These are phyloP conservation scores for Coniochaeta sp. DNA, from an alignment of 2,329 filamentous ascomycete genomes.

Conservation along the genomic window DNA sequence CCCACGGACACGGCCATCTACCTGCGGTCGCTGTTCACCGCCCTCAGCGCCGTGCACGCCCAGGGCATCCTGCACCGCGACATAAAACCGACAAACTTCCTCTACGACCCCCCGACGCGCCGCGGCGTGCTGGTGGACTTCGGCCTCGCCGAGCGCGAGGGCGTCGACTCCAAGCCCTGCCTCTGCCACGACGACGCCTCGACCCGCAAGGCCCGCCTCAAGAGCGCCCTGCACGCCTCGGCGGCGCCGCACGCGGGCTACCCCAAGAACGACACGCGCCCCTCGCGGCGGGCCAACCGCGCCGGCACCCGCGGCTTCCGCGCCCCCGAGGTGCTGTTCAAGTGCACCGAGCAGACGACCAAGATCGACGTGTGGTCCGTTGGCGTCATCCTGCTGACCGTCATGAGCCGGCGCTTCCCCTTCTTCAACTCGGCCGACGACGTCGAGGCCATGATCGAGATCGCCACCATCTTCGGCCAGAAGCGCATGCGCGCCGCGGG, in stretches of 20 bases:
- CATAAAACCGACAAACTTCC: slow-evolving; percentile 96
- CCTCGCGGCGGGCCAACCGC: slow-evolving; percentile 84
- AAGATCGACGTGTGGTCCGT: slow-evolving; percentile 97
- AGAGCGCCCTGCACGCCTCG: slow-evolving; percentile 51
- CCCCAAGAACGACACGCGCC: slow-evolving; percentile 82
- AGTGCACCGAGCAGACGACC: slow-evolving; percentile 90
- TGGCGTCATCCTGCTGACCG: slow-evolving; percentile 93
- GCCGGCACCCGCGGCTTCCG: slow-evolving; percentile 94
- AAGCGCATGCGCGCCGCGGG: slow-evolving; percentile 78
- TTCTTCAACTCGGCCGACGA: slow-evolving; percentile 98
- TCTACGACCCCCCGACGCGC: slow-evolving; percentile 75
- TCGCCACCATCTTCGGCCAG: slow-evolving; percentile 87
- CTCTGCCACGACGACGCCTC: slow-evolving; percentile 64
- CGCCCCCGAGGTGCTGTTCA: slow-evolving; percentile 92
- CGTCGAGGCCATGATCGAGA: slow-evolving; percentile 94
- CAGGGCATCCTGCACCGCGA: slow-evolving; percentile 86
- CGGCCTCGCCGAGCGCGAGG: slow-evolving; percentile 83
- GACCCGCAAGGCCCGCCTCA: slow-evolving; percentile 53
- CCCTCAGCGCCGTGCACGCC: slow-evolving; percentile 74
- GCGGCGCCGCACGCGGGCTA: slow-evolving; percentile 57
- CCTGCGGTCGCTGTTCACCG: slow-evolving; percentile 80
- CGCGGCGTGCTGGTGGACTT: slow-evolving; percentile 97
- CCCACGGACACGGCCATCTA: slow-evolving; percentile 84
- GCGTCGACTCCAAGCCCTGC: slow-evolving; percentile 71
- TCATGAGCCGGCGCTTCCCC: slow-evolving; percentile 85